Percentiles rank a stretch among this genome's conserved stretches.
Conservation (phyloP, 805 yeast species). For the Candida arabinofermentans region DNA sequence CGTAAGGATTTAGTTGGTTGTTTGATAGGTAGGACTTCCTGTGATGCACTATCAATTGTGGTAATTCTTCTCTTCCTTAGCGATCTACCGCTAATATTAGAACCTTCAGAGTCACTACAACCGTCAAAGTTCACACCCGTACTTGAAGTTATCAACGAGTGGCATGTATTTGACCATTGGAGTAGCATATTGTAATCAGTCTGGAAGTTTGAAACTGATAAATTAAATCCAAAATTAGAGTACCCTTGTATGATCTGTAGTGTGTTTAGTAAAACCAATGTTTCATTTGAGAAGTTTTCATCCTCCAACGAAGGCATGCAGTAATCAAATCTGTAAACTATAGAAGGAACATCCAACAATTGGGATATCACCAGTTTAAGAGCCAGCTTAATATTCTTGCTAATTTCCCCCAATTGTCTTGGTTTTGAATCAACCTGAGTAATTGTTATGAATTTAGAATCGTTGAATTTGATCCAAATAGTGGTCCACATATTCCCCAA, state of each 20-base stretch:
- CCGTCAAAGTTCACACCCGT: not conserved
- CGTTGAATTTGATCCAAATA: slow-evolving; percentile 24
- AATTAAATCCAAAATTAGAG: slow-evolving; percentile 3
- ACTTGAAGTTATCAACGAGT: too few relatives aligned
- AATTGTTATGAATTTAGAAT: slow-evolving; percentile 14
- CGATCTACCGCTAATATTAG: not conserved
- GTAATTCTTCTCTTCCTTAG: not conserved
- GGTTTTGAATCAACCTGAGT: slow-evolving; percentile 23
- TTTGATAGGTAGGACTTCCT: not conserved
- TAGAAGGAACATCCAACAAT: slow-evolving; percentile 12
- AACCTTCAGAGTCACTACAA: not conserved
- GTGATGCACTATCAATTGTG: not conserved
- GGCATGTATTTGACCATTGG: not conserved
- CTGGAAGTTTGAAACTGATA: not conserved
- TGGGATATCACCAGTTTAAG: slow-evolving; percentile 11
- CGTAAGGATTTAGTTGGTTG: not conserved
- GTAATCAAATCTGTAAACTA: slow-evolving; percentile 13
- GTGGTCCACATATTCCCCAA: slow-evolving; percentile 21
- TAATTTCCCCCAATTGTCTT: slow-evolving; percentile 13
- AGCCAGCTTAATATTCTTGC: slow-evolving; percentile 12
- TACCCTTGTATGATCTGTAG: slow-evolving; percentile 19
- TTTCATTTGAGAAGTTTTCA: slow-evolving; percentile 16
- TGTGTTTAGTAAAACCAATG: slow-evolving; percentile 12
- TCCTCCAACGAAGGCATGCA: slow-evolving; percentile 23
- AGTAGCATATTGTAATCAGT: not conserved